These are phyloP conservation scores for Cucurbita moschata DNA, from an alignment of 306 rosid species.

Conservation along the genomic window DNA sequence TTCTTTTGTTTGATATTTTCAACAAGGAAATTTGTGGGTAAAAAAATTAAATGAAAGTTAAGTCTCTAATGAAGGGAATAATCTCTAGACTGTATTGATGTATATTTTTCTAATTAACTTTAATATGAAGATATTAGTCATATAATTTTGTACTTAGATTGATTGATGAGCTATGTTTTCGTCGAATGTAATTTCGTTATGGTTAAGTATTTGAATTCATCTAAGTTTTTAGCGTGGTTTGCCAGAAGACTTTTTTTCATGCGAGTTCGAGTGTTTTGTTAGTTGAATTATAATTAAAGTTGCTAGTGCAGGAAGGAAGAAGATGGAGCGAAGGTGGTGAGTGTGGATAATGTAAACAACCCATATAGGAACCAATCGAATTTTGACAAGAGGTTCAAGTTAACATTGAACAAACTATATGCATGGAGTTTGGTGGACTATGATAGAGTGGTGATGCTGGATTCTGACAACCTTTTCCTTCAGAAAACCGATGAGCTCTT, in stretches of 20 bases:
- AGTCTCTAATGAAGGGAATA: background rate
- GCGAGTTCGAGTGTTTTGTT: background rate
- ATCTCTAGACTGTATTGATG: background rate
- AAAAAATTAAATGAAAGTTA: too few relatives aligned
- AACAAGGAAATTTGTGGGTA: background rate
- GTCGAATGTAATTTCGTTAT: background rate
- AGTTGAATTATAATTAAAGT: background rate
- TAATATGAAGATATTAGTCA: too few relatives aligned
- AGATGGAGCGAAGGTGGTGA: constrained; percentile 82
- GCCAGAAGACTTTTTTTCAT: background rate
- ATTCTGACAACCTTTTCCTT: constrained; percentile 81
- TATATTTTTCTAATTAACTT: too few relatives aligned
- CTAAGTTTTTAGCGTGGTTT: background rate
- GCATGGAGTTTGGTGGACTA: constrained; percentile 80
- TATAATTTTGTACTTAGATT: too few relatives aligned
- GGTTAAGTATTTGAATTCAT: background rate
- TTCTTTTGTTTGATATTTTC: background rate
- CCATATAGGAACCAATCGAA: constrained; percentile 53
- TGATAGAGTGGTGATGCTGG: constrained; percentile 81
- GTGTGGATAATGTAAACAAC: constrained; percentile 64
- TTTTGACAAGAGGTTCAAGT: constrained; percentile 58
- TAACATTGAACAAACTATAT: constrained; percentile 68
- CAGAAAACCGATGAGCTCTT: constrained; percentile 62
- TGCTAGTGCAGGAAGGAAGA: constrained; percentile 40
- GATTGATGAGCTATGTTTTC: too few relatives aligned